A percentile compares a stretch with the other conserved stretches of the same genome.
Evolutionary conservation across 352 stramenopile genomes (phyloP).

Genomic region (Phytophthora vignae): DNA sequence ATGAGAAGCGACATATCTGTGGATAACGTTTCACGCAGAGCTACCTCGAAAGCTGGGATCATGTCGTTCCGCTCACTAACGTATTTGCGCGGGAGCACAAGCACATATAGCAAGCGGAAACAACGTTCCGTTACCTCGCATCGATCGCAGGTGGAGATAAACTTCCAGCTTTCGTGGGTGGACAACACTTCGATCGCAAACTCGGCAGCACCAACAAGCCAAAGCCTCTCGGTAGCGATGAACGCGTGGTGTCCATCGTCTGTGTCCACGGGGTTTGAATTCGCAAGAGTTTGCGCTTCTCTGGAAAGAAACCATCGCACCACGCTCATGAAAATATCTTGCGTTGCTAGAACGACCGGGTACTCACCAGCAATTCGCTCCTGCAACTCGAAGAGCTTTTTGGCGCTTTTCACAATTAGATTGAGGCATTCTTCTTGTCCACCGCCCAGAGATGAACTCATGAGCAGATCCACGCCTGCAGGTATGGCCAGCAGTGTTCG

Average conservation of each 20-base stretch:
- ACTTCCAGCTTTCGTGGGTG: conserved; percentile 74
- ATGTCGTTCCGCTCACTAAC: conserved; percentile 47
- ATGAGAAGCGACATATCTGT: conserved; percentile 64
- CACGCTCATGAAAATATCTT: conserved; percentile 65
- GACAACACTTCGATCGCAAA: conserved; percentile 68
- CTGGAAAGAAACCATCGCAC: conserved; percentile 66
- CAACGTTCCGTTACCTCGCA: conserved; percentile 61
- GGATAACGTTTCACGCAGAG: conserved; percentile 56
- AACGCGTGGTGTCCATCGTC: conserved; percentile 17
- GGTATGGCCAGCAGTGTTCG: conserved; percentile 45
- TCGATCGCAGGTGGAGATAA: conserved; percentile 44
- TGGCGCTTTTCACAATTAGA: conserved; percentile 58
- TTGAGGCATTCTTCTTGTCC: conserved; percentile 62
- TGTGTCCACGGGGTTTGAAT: not conserved
- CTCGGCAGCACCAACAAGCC: conserved; percentile 63
- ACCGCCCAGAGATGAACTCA: conserved; percentile 51
- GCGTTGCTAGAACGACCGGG: conserved; percentile 53
- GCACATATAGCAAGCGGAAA: conserved; percentile 59
- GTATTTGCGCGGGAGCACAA: conserved; percentile 53
- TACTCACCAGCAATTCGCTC: conserved; percentile 65
- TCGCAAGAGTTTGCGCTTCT: conserved; percentile 46
- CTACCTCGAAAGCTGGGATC: conserved; percentile 52
- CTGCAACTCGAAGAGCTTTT: conserved; percentile 70
- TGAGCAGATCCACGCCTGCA: conserved; percentile 50
- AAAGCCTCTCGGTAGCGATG: conserved; percentile 44